Conservation (phyloP, 1,139 yeast genomes). For the Taiozyma sp. region DNA sequence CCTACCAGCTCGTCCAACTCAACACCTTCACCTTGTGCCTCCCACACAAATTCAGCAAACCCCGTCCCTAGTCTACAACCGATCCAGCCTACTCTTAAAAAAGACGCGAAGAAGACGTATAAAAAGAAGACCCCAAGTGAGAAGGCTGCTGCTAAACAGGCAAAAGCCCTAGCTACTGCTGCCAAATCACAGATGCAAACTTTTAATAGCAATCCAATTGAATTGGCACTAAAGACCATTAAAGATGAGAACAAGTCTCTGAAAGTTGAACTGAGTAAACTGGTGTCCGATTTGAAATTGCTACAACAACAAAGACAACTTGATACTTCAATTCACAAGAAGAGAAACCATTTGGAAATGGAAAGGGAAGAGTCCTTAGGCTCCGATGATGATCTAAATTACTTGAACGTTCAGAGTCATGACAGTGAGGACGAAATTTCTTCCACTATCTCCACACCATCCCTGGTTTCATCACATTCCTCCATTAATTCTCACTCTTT, state of each 20-base stretch:
- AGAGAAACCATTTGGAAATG: slow-evolving; percentile 17
- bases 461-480: slow-evolving; percentile 15
- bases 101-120: slow-evolving; percentile 5
- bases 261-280: slow-evolving; percentile 20
- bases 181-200: background rate
- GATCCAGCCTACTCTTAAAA: background rate
- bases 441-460: slow-evolving; percentile 22
- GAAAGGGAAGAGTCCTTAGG: slow-evolving; percentile 14
- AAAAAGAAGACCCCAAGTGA: slow-evolving; percentile 1
- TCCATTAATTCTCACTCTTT: slow-evolving; percentile 7
- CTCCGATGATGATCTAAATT: slow-evolving; percentile 5
- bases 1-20: slow-evolving; percentile 36
- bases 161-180: background rate
- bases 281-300: slow-evolving; percentile 20
- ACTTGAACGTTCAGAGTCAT: slow-evolving; percentile 3
- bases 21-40: slow-evolving; percentile 1
- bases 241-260: slow-evolving; percentile 21
- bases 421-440: slow-evolving; percentile 19
- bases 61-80: background rate
- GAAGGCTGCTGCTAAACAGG: slow-evolving; percentile 1
- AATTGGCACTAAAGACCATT: slow-evolving; percentile 17
- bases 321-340: slow-evolving; percentile 13
- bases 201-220: slow-evolving; percentile 4
- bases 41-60: background rate
- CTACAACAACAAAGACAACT: slow-evolving; percentile 14